These are phyloP conservation scores for Eragrostis tef DNA, from an alignment of 202 grass and related monocot genomes.

Conservation along the genomic window DNA sequence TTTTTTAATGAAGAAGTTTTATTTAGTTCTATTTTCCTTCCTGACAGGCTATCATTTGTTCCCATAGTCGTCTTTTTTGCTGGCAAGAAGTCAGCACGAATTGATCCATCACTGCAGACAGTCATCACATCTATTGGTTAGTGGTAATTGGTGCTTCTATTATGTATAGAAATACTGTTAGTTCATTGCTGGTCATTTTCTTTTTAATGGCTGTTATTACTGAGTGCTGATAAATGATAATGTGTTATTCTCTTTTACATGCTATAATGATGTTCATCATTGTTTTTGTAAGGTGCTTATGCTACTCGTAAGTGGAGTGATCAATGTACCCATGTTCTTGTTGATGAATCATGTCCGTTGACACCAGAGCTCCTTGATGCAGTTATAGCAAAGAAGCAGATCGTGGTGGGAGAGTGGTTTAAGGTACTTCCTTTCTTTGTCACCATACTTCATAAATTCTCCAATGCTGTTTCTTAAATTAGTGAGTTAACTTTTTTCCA, in stretches of 20 bases:
- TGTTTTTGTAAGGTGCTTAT: constrained; percentile 65
- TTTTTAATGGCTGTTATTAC: constrained; percentile 8
- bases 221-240: constrained; percentile 27
- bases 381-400: constrained; percentile 68
- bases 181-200: constrained; percentile 16
- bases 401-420: constrained; percentile 72
- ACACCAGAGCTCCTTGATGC: constrained; percentile 81
- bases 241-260: constrained; percentile 30
- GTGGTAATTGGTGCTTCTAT: constrained; percentile 48
- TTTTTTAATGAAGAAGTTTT: constrained; percentile 20
- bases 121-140: constrained; percentile 79
- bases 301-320: constrained; percentile 75
- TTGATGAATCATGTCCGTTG: constrained; percentile 72
- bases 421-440: constrained; percentile 60
- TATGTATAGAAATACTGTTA: constrained; percentile 7
- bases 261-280: constrained; percentile 24
- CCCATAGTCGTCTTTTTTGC: constrained; percentile 68
- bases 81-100: constrained; percentile 51
- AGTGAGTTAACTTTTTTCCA: constrained; percentile 18
- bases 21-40: constrained; percentile 26
- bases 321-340: constrained; percentile 83
- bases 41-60: constrained; percentile 79
- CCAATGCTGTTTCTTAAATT: constrained; percentile 4
- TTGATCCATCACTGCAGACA: constrained; percentile 64
- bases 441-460: constrained; percentile 25